Evolutionary conservation across 2,329 filamentous ascomycete genomes (phyloP).

Genomic region (Alternaria sp.): DNA sequence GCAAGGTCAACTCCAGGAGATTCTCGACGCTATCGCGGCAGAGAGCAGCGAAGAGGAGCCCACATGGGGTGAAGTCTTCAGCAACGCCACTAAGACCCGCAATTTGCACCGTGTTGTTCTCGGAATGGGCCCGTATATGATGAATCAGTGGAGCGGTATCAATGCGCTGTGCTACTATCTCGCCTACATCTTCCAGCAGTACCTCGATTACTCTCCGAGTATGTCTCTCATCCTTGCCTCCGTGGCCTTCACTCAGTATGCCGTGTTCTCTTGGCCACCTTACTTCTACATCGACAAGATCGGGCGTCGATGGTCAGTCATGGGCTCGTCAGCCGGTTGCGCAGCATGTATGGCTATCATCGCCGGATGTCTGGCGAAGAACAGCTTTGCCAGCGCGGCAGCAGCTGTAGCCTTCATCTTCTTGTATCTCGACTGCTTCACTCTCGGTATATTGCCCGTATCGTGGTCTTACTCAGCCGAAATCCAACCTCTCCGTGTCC

Average conservation of each 20-base stretch:
- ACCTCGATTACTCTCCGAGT: conserved; percentile 39
- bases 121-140: conserved; percentile 48
- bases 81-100: conserved; percentile 43
- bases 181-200: conserved; percentile 46
- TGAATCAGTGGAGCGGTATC: conserved; percentile 49
- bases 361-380: conserved; percentile 35
- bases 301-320: conserved; percentile 46
- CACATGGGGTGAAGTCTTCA: conserved; percentile 46
- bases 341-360: conserved; percentile 45
- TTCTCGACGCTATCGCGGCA: conserved; percentile 40
- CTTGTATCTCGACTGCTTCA: conserved; percentile 30
- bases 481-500: conserved; percentile 57
- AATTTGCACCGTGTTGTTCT: conserved; percentile 47
- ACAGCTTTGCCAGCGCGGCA: conserved; percentile 33
- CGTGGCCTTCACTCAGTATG: conserved; percentile 54
- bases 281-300: conserved; percentile 56
- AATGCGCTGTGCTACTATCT: conserved; percentile 48
- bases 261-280: conserved; percentile 49
- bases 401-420: conserved; percentile 51
- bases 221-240: conserved; percentile 42
- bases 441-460: conserved; percentile 37
- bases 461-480: conserved; percentile 60
- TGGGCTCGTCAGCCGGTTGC: conserved; percentile 38
- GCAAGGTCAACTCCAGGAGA: conserved; percentile 45
- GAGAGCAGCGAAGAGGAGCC: conserved; percentile 41